Conservation (phyloP, 2,329 filamentous ascomycete species). For the Zasmidium cellare region DNA sequence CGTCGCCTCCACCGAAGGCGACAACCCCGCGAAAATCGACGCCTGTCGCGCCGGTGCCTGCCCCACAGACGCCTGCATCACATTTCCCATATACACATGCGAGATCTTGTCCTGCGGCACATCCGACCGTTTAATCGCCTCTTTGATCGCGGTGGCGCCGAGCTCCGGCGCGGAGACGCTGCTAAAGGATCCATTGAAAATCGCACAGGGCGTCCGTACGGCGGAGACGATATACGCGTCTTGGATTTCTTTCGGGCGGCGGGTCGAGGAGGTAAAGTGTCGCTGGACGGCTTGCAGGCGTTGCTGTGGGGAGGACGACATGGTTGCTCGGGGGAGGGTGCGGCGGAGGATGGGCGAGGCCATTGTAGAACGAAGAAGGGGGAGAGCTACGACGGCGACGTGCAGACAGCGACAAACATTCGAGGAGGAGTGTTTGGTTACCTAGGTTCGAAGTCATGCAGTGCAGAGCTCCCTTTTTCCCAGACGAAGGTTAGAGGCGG, state of each 20-base stretch:
- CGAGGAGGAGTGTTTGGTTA: background rate
- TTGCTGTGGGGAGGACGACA: constrained; percentile 27
- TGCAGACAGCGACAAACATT: background rate
- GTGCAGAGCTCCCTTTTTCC: background rate
- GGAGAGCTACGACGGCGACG: background rate
- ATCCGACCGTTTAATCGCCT: constrained; percentile 81
- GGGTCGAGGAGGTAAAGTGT: constrained; percentile 52
- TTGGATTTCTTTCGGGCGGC: constrained; percentile 65
- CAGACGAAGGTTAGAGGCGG: background rate
- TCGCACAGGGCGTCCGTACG: constrained; percentile 83
- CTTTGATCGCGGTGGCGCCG: constrained; percentile 87
- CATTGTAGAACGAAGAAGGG: constrained; percentile 18
- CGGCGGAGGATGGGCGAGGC: constrained; percentile 26
- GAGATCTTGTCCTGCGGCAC: constrained; percentile 79
- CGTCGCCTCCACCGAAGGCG: constrained; percentile 77
- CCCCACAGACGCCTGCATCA: constrained; percentile 78
- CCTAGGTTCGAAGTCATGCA: background rate
- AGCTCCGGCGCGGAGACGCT: constrained; percentile 83
- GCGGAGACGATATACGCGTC: constrained; percentile 94
- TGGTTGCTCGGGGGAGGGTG: constrained; percentile 22
- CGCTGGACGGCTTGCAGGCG: constrained; percentile 29
- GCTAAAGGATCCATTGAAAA: constrained; percentile 94
- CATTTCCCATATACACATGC: constrained; percentile 97
- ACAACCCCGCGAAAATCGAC: constrained; percentile 80
- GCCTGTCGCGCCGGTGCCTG: constrained; percentile 93